Base-by-base conservation (phyloP, 768 basidiomycete genomes). In the Lentinula sp. region DNA sequence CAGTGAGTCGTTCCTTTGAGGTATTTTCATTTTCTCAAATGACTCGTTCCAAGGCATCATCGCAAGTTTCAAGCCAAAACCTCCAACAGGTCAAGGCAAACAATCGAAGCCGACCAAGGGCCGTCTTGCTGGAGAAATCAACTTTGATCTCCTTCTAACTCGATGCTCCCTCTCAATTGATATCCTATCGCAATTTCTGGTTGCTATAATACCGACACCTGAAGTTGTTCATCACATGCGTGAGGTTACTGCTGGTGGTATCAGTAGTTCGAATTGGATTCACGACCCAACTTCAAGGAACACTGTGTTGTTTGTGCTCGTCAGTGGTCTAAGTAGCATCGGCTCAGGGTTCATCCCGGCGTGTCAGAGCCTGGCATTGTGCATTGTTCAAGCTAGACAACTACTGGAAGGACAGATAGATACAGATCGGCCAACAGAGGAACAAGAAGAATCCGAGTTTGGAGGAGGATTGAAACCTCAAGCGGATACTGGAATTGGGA, bases 271-370 rank as follows among this genome's bases (percentile, higher is more conserved):
- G 15, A 18, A 21, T 11, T 52, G 50, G 50, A 40, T 32, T 4
- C 48, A 52, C 31, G 49, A 50, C 28, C 16, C 56, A 16, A 50
- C 16, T 9, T 59, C 50, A 43, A 63, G 70, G 48, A 78, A 74
- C 18, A 77, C 85, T 66, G 68, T 75, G 37, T 61, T 85, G 59
- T 93, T 93, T 70, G 78, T 89, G 5, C 72, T 79, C 4, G 78
- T 85, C 11, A 85, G 85, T 11, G 79, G 80, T 7, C 67, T 91
- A 65, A 79, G 81, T 56, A 79, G 80, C 57, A 74, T 89, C 58
- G 87, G 88, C n/a, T 80, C 83, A 16, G 91, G 89, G 2, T 74
- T 84, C 39, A 71, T 80, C 42, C 91, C 91, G n/a, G 84, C 87
- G 6, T 71, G 82, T 42, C 86, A 91, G 46, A 89, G 87, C 67